phyloP scores from a whole-genome alignment of 768 basidiomycete genomes.

The Auricularia auricula-judae region DNA sequence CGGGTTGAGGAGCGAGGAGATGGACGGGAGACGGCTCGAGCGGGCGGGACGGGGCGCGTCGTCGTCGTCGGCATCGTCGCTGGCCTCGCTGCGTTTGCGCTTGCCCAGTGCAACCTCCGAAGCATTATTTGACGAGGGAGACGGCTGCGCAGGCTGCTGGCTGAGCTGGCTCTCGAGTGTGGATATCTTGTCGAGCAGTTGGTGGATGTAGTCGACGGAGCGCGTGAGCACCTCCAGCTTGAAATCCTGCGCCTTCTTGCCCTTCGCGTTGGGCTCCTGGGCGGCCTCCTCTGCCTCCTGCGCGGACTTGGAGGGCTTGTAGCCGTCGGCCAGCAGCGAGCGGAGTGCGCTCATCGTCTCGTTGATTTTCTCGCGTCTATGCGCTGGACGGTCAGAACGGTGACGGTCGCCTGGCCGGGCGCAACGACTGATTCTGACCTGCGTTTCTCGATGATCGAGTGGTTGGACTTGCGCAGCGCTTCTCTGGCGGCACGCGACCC shows the following conservation, averaged over 20 bases:
- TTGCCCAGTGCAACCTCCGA: neutral
- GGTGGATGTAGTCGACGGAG: slow-evolving; percentile 1
- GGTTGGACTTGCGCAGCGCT: neutral
- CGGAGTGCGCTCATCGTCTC: neutral
- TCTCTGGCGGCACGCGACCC: neutral
- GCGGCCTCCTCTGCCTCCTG: neutral
- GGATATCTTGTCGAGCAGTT: neutral
- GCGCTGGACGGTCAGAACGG: neutral
- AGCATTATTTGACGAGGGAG: neutral
- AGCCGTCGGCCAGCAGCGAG: neutral
- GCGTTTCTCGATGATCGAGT: neutral
- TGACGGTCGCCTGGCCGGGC: neutral
- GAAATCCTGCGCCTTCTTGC: slow-evolving; percentile 1
- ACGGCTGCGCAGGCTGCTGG: neutral
- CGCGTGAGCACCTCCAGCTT: neutral
- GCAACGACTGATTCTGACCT: neutral
- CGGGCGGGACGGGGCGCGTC: neutral
- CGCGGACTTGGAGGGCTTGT: neutral
- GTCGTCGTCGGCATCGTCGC: neutral
- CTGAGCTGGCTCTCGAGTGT: neutral
- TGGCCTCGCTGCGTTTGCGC: neutral
- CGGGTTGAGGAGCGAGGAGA: neutral
- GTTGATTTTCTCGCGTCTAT: slow-evolving; percentile 1
- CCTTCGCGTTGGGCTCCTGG: neutral
- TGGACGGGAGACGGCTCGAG: neutral